Percentiles rank a stretch among this genome's conserved stretches.
Evolutionary conservation across 768 basidiomycete species (phyloP).

Genomic region (Pleurotus salmoneostramineus): DNA sequence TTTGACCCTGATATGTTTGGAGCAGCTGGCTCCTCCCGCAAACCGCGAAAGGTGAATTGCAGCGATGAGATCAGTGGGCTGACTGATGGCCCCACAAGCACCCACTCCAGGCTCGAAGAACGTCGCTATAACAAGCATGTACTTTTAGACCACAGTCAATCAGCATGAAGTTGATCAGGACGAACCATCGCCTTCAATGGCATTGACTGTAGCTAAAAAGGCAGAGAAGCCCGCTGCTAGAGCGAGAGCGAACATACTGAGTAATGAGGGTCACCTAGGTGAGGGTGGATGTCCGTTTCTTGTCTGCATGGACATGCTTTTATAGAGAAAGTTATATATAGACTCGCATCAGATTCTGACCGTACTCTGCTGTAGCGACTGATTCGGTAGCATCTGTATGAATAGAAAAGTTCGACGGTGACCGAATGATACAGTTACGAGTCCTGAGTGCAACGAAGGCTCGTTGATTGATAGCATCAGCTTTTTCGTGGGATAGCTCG

Average conservation of each 20-base stretch:
- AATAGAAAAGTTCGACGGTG: no score
- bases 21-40: conserved; percentile 17
- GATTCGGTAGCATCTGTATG: not conserved
- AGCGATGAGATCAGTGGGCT: conserved; percentile 18
- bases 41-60: conserved; percentile 19
- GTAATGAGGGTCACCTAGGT: not conserved
- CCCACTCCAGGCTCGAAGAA: conserved; percentile 13
- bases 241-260: not conserved
- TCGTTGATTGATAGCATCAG: no score
- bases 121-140: not conserved
- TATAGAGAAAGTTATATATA: not conserved
- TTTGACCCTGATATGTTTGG: conserved; percentile 17
- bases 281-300: not conserved
- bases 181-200: conserved; percentile 2
- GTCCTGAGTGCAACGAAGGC: no score
- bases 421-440: no score
- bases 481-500: no score
- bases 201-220: not conserved
- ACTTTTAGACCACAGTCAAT: not conserved
- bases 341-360: no score
- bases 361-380: not conserved
- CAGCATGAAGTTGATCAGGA: not conserved
- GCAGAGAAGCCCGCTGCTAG: not conserved
- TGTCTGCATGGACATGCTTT: not conserved
- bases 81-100: conserved; percentile 18